These are phyloP conservation scores for Alternaria sp. DNA, from an alignment of 2,329 filamentous ascomycete species.

Conservation along the genomic window DNA sequence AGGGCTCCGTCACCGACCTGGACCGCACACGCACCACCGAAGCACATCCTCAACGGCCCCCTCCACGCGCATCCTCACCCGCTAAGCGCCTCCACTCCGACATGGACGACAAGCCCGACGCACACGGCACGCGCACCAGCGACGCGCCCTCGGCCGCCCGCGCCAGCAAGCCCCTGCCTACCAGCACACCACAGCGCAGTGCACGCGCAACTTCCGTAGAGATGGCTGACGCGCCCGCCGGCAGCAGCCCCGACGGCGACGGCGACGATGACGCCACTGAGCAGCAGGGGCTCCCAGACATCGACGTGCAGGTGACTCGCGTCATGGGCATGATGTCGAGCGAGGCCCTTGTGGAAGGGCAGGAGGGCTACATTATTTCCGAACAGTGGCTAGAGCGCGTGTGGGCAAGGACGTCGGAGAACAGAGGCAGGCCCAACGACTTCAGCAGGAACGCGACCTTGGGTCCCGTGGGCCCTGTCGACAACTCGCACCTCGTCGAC, in stretches of 20 bases:
- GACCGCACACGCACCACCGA: slow-evolving; percentile 31
- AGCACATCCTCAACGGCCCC: slow-evolving; percentile 25
- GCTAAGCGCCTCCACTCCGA: slow-evolving; percentile 62
- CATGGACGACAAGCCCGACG: slow-evolving; percentile 54
- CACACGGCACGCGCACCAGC: slow-evolving; percentile 9
- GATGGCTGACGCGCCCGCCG: slow-evolving; percentile 48
- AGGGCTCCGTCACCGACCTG: slow-evolving; percentile 35
- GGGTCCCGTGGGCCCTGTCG: slow-evolving; percentile 76
- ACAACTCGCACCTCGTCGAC: slow-evolving; percentile 77
- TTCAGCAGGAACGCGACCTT: slow-evolving; percentile 65
- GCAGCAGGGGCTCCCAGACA: slow-evolving; percentile 32
- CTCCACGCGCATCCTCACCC: slow-evolving; percentile 57
- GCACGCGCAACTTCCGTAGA: slow-evolving; percentile 52
- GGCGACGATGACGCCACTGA: slow-evolving; percentile 28
- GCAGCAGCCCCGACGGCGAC: slow-evolving; percentile 38
- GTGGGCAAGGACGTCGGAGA: slow-evolving; percentile 42
- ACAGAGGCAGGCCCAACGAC: slow-evolving; percentile 53
- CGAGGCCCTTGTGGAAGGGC: slow-evolving; percentile 68
- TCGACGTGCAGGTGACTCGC: slow-evolving; percentile 74
- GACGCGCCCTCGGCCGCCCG: slow-evolving; percentile 36
- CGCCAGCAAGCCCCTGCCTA: slow-evolving; percentile 29
- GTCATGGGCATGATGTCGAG: slow-evolving; percentile 67
- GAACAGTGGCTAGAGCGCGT: slow-evolving; percentile 72
- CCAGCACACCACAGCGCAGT: slow-evolving; percentile 28
- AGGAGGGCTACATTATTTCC: slow-evolving; percentile 79